A percentile compares a stretch with the other conserved stretches of the same genome.
These are phyloP conservation scores for Penicillium sp. DNA, from an alignment of 2,329 filamentous ascomycete species.

Conservation along the genomic window DNA sequence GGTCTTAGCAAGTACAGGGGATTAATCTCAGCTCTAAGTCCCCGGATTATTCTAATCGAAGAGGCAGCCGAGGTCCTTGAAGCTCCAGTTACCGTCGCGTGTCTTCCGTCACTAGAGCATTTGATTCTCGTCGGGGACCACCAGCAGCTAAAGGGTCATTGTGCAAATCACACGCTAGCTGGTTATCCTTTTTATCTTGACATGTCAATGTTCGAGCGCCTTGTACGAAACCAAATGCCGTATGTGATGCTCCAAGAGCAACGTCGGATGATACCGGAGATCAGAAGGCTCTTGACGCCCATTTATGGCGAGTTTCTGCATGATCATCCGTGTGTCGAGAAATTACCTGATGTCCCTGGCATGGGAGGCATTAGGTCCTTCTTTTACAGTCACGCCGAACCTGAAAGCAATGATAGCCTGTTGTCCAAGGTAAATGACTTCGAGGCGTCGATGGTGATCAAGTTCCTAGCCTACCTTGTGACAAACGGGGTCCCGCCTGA, in stretches of 20 bases:
- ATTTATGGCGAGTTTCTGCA: slow-evolving; percentile 56
- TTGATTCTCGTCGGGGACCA: slow-evolving; percentile 74
- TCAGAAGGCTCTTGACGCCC: slow-evolving; percentile 57
- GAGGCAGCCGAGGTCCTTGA: slow-evolving; percentile 72
- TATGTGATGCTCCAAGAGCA: slow-evolving; percentile 65
- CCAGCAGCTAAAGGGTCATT: slow-evolving; percentile 68
- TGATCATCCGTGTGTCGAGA: slow-evolving; percentile 57
- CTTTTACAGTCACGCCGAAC: slow-evolving; percentile 63
- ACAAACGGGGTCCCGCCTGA: slow-evolving; percentile 58
- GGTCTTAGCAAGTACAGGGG: slow-evolving; percentile 75
- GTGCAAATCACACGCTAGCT: slow-evolving; percentile 58
- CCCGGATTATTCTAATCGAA: slow-evolving; percentile 69
- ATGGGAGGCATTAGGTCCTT: slow-evolving; percentile 60
- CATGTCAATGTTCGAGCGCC: slow-evolving; percentile 73
- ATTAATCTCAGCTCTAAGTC: slow-evolving; percentile 62
- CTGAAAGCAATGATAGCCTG: slow-evolving; percentile 60
- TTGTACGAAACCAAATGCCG: slow-evolving; percentile 63
- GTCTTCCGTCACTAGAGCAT: slow-evolving; percentile 60
- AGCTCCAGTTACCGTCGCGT: slow-evolving; percentile 56
- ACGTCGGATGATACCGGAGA: slow-evolving; percentile 67
- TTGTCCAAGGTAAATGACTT: slow-evolving; percentile 64
- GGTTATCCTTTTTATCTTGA: slow-evolving; percentile 62
- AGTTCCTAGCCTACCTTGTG: slow-evolving; percentile 68
- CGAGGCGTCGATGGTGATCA: slow-evolving; percentile 73
- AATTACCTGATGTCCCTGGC: slow-evolving; percentile 55